Evolutionary conservation across 768 basidiomycete species (phyloP).

Genomic region (Boletus patriciae): DNA sequence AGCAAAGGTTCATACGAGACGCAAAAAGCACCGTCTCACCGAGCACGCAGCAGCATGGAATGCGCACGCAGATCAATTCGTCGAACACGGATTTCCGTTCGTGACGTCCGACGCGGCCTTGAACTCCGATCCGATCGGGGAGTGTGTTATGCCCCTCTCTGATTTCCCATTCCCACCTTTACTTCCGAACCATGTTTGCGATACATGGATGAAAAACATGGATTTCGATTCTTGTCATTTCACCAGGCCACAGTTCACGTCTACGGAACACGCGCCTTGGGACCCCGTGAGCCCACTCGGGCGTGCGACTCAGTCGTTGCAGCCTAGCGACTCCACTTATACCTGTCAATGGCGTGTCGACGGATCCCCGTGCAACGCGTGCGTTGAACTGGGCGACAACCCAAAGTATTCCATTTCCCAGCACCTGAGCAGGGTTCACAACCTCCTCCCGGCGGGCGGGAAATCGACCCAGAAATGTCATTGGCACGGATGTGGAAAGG

Average conservation of each 20-base stretch:
- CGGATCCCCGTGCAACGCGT: constrained; percentile 6
- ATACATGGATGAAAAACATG: background rate
- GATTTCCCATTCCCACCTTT: background rate
- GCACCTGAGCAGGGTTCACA: constrained; percentile 11
- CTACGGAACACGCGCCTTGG: background rate
- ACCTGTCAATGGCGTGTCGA: constrained; percentile 14
- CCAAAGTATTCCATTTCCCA: constrained; percentile 13
- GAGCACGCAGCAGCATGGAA: background rate
- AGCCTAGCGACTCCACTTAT: background rate
- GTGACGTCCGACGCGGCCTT: too few relatives aligned
- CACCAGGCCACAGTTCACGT: background rate
- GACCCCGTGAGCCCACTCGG: background rate
- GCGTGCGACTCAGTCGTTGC: background rate
- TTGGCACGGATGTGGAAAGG: constrained; percentile 12
- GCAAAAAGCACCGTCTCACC: background rate
- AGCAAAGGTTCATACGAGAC: background rate
- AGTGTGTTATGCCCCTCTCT: background rate
- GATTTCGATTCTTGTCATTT: background rate
- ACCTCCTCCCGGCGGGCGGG: constrained; percentile 2
- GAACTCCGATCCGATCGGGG: background rate
- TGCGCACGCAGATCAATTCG: background rate
- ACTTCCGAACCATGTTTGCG: background rate
- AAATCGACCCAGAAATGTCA: constrained; percentile 12
- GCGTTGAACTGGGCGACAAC: background rate
- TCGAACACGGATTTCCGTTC: background rate